phyloP scores from a whole-genome alignment of 768 basidiomycete genomes.

The Austroboletus eburneus region DNA sequence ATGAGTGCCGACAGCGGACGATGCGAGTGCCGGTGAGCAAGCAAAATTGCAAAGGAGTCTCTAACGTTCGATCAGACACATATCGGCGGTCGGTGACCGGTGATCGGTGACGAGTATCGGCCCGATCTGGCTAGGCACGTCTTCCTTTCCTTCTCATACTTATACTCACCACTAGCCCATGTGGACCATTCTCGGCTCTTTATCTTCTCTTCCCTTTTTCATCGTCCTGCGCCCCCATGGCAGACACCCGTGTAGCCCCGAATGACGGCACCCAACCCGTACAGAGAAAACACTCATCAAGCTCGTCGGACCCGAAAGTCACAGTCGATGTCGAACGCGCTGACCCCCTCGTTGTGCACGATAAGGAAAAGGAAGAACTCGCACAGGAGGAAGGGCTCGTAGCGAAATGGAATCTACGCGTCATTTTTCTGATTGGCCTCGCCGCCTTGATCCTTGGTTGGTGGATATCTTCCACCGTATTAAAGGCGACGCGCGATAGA shows the following conservation, averaged over 20 bases:
- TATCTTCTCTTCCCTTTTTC: not conserved
- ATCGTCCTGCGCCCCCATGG: constrained; percentile 15
- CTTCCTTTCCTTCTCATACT: not conserved
- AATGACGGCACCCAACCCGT: constrained; percentile 3
- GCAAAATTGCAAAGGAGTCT: no score
- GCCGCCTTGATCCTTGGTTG: constrained; percentile 70
- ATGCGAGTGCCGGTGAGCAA: no score
- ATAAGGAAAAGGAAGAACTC: constrained; percentile 5
- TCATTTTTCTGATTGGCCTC: constrained; percentile 46
- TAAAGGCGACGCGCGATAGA: constrained; percentile 66
- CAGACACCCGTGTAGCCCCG: constrained; percentile 1
- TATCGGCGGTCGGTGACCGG: no score
- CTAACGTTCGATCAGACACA: no score
- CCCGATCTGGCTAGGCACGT: not conserved
- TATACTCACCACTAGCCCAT: not conserved
- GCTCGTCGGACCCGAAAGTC: constrained; percentile 10
- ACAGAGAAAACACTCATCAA: constrained; percentile 21
- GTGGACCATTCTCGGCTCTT: constrained; percentile 6
- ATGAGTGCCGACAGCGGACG: not conserved
- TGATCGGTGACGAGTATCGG: no score
- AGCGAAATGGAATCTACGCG: constrained; percentile 30
- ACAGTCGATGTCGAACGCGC: constrained; percentile 20
- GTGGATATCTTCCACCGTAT: constrained; percentile 78
- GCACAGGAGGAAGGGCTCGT: not conserved
- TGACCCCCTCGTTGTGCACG: constrained; percentile 1